These are phyloP conservation scores for Plectosphaerella cucumerina DNA, from an alignment of 2,329 filamentous ascomycete genomes.

Conservation along the genomic window DNA sequence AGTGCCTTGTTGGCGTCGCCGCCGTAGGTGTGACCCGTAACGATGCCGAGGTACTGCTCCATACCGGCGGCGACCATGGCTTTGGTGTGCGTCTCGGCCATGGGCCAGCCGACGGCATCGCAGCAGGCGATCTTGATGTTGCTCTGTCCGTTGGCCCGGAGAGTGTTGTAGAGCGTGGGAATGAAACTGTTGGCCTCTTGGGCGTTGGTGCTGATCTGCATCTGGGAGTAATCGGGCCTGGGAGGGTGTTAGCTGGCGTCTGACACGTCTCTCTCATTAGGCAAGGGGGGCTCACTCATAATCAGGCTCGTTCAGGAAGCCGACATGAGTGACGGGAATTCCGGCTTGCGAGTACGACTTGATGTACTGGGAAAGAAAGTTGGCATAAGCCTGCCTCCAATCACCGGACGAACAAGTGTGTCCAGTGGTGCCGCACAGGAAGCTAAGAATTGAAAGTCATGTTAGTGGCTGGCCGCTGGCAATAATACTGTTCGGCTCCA, in stretches of 20 bases:
- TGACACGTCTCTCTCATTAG: too few relatives aligned
- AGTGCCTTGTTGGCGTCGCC: slow-evolving; percentile 33
- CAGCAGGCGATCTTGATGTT: slow-evolving; percentile 26
- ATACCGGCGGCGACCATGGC: slow-evolving; percentile 26
- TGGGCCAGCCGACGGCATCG: slow-evolving; percentile 34
- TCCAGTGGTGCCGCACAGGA: slow-evolving; percentile 33
- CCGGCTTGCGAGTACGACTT: slow-evolving; percentile 39
- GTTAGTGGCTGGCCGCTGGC: neutral
- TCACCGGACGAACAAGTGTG: slow-evolving; percentile 34
- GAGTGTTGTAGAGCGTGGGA: slow-evolving; percentile 4
- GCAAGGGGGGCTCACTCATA: slow-evolving; percentile 2
- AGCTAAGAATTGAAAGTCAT: slow-evolving; percentile 8
- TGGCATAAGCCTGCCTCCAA: slow-evolving; percentile 44
- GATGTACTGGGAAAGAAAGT: slow-evolving; percentile 44
- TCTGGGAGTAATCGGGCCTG: slow-evolving; percentile 29
- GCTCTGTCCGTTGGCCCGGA: slow-evolving; percentile 1
- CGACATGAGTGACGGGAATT: slow-evolving; percentile 34
- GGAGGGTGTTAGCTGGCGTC: slow-evolving; percentile 6
- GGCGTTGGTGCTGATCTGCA: slow-evolving; percentile 25
- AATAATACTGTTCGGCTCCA: neutral
- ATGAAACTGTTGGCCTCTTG: slow-evolving; percentile 16
- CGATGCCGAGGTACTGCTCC: slow-evolving; percentile 25
- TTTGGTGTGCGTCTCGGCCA: slow-evolving; percentile 28
- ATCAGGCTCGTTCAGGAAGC: slow-evolving; percentile 14
- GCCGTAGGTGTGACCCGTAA: slow-evolving; percentile 37